A percentile compares a stretch with the other conserved stretches of the same genome.
phyloP scores from a whole-genome alignment of 2,329 filamentous ascomycete species.

The Pseudocercospora pini-densiflorae region DNA sequence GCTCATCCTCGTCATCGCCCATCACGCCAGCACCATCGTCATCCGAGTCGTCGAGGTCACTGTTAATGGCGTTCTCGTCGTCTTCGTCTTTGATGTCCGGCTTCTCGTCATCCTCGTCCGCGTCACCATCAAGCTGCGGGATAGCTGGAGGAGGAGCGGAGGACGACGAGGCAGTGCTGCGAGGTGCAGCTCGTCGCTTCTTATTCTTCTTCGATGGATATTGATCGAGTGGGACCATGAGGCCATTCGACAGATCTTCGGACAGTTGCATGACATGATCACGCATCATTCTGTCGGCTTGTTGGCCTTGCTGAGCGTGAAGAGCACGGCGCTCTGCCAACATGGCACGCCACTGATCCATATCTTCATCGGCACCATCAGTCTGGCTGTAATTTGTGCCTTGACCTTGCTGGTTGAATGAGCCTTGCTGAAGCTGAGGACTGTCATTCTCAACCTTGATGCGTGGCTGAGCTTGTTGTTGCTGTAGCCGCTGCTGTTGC shows the following conservation, averaged over 20 bases:
- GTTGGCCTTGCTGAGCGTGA: constrained; percentile 57
- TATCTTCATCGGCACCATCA: constrained; percentile 69
- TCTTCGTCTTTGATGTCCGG: constrained; percentile 50
- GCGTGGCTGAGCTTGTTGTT: constrained; percentile 40
- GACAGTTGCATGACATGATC: constrained; percentile 68
- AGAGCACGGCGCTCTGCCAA: constrained; percentile 62
- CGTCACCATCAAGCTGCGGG: constrained; percentile 61
- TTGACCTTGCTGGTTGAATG: constrained; percentile 42
- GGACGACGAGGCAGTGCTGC: constrained; percentile 8
- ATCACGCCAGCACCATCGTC: constrained; percentile 62
- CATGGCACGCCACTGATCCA: constrained; percentile 62
- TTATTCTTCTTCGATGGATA: constrained; percentile 45
- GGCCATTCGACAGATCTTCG: constrained; percentile 72
- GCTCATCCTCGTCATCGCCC: constrained; percentile 74
- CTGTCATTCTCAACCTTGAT: constrained; percentile 43
- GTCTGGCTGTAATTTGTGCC: constrained; percentile 65
- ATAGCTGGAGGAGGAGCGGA: constrained; percentile 32
- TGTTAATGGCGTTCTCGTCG: constrained; percentile 97
- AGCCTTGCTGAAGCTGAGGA: constrained; percentile 32
- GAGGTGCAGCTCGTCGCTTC: constrained; percentile 31
- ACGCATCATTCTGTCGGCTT: constrained; percentile 72
- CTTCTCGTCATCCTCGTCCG: constrained; percentile 55
- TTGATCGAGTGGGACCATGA: constrained; percentile 73
- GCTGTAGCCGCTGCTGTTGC: constrained; percentile 41
- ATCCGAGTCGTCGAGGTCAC: constrained; percentile 93